Conservation (phyloP, 2,329 filamentous ascomycete genomes). For the Botryotinia calthae region DNA sequence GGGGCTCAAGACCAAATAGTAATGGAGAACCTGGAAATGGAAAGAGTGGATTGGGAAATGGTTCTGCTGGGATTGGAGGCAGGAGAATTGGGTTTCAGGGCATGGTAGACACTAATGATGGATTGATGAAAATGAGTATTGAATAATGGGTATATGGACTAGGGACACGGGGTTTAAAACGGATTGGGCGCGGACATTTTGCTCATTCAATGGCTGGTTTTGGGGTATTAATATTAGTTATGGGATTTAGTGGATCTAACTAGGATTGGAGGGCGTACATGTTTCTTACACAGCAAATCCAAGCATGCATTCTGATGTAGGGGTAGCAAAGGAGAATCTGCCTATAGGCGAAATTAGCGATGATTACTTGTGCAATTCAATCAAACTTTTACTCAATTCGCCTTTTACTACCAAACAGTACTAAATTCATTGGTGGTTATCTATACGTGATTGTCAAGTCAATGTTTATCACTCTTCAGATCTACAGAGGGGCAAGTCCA, state of each 20-base stretch:
- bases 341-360: background rate
- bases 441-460: background rate
- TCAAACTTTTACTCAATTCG: background rate
- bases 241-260: background rate
- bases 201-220: background rate
- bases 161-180: background rate
- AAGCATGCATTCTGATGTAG: background rate
- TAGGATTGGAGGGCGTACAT: background rate
- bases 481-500: no score
- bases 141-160: constrained; percentile 51
- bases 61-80: constrained; percentile 40
- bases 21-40: constrained; percentile 49
- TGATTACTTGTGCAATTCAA: background rate
- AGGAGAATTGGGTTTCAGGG: constrained; percentile 76
- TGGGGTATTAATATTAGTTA: background rate
- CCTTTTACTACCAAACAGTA: background rate
- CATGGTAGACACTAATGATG: constrained; percentile 94
- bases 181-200: background rate
- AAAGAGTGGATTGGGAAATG: constrained; percentile 27
- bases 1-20: constrained; percentile 68
- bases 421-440: background rate
- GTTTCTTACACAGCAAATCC: background rate
- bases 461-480: no score
- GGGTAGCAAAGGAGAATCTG: background rate
- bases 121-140: constrained; percentile 95